Percentiles rank a stretch among this genome's conserved stretches.
These are phyloP conservation scores for Vigna angularis DNA, from an alignment of 306 rosid species.

Conservation along the genomic window DNA sequence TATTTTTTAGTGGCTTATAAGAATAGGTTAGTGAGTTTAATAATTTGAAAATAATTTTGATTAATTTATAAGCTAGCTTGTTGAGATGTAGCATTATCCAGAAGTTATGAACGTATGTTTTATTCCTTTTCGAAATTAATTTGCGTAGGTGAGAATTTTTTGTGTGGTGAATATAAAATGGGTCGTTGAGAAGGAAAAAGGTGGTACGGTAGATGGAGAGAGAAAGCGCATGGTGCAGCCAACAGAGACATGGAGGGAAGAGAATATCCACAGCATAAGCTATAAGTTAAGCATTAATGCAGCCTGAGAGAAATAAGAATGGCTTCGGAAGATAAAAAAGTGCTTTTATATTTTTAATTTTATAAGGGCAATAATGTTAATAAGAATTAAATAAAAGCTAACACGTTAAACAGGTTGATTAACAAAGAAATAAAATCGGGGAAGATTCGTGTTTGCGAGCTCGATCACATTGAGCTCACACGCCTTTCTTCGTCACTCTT, in stretches of 20 bases:
- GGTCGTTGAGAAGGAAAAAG: neutral
- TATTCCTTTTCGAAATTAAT: neutral
- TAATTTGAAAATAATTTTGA: too few relatives aligned
- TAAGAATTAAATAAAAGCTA: neutral
- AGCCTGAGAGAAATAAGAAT: neutral
- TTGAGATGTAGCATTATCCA: slow-evolving; percentile 21
- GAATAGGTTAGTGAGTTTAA: too few relatives aligned
- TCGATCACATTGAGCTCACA: slow-evolving; percentile 17
- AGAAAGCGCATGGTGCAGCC: neutral
- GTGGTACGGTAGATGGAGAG: slow-evolving; percentile 6
- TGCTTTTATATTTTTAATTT: neutral
- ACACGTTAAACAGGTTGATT: neutral
- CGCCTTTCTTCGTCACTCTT: neutral
- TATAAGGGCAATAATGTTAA: neutral
- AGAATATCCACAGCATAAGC: slow-evolving; percentile 46
- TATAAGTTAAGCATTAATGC: neutral
- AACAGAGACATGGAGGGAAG: slow-evolving; percentile 12
- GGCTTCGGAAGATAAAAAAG: neutral
- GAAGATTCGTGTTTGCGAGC: neutral
- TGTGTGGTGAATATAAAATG: neutral
- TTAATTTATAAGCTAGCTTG: neutral
- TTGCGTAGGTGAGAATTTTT: neutral
- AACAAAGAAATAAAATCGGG: neutral
- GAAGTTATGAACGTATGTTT: neutral
- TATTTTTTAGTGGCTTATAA: too few relatives aligned